Percentiles rank a stretch among this genome's conserved stretches.
Conservation (phyloP, 2,329 filamentous ascomycete species). For the Ophiostoma australiae region DNA sequence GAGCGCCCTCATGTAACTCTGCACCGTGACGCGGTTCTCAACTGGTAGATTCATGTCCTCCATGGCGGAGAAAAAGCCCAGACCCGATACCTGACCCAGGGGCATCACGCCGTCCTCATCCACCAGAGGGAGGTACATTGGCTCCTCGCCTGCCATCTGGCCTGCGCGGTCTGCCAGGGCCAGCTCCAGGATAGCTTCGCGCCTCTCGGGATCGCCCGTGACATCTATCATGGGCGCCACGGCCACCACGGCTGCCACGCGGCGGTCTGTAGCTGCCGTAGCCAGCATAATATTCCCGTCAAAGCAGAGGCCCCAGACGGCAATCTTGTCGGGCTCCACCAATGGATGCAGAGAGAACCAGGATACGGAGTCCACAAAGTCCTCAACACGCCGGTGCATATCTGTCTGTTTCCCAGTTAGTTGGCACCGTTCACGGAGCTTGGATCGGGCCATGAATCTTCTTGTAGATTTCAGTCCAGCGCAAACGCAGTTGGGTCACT, state of each 20-base stretch:
- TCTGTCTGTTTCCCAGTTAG: constrained; percentile 1
- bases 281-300: background rate
- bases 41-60: background rate
- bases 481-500: background rate
- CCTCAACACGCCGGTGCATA: background rate
- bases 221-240: background rate
- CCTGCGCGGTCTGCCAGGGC: background rate
- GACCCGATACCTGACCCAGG: background rate
- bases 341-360: background rate
- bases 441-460: background rate
- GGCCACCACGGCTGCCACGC: background rate
- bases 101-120: background rate
- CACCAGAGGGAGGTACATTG: background rate
- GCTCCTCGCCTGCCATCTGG: background rate
- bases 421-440: background rate
- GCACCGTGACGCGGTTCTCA: background rate
- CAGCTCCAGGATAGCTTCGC: background rate
- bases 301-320: background rate
- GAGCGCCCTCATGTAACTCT: background rate
- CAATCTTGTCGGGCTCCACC: background rate
- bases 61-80: background rate
- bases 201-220: background rate
- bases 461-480: background rate
- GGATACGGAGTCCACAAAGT: background rate
- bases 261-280: background rate